A percentile compares a stretch with the other conserved stretches of the same genome.
Evolutionary conservation across 2,329 filamentous ascomycete species (phyloP).

Genomic region (Phyllosticta citriasiana): DNA sequence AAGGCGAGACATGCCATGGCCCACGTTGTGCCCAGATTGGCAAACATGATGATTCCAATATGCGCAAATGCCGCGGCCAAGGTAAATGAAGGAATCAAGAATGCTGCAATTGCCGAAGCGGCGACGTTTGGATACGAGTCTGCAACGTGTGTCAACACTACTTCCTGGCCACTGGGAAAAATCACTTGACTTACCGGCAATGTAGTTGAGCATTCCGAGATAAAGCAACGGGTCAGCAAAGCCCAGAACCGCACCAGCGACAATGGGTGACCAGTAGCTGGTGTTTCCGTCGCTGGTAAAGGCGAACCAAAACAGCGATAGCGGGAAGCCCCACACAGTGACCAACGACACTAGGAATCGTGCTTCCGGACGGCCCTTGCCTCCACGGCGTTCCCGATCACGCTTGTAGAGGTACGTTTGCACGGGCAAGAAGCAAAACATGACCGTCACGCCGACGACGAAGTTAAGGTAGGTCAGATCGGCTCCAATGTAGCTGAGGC

Average conservation of each 20-base stretch:
- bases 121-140: conserved; percentile 9
- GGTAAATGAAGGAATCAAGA: conserved; percentile 10
- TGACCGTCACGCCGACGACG: conserved; percentile 60
- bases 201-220: conserved; percentile 9
- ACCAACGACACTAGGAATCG: conserved; percentile 44
- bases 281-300: conserved; percentile 13
- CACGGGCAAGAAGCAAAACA: conserved; percentile 44
- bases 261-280: conserved; percentile 8
- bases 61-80: conserved; percentile 9
- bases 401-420: conserved; percentile 52
- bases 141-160: background rate
- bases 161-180: background rate
- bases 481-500: conserved; percentile 56
- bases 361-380: conserved; percentile 48
- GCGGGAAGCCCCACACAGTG: conserved; percentile 38
- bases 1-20: conserved; percentile 10
- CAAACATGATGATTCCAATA: conserved; percentile 9
- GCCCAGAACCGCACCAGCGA: conserved; percentile 5
- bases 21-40: conserved; percentile 10
- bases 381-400: conserved; percentile 35
- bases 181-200: background rate
- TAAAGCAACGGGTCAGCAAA: conserved; percentile 8
- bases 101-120: conserved; percentile 7
- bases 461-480: conserved; percentile 82
- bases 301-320: conserved; percentile 32